Evolutionary conservation across 495 filamentous ascomycete species (phyloP), one percentile per base, ranked within the genome.

Genomic region (Xylaria palmicola): DNA sequence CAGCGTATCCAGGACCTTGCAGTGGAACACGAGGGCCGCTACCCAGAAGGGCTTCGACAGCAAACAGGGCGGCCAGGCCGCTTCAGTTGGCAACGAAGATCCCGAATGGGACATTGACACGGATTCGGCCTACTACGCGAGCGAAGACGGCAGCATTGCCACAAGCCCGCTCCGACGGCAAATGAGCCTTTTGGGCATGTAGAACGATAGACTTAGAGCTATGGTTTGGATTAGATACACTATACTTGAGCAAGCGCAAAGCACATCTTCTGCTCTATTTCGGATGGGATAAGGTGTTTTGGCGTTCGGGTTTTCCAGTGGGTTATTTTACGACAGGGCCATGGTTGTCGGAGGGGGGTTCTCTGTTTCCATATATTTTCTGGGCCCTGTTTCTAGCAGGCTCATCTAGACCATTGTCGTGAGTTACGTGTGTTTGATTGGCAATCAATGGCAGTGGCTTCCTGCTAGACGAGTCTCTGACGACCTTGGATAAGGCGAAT

Each of bases 21-120:
- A 92, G 49, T 98, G 94, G 94, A 97, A 97, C 71, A 90, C 84
- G 10, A 83, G 94, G 52, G 90, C 89, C 22, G 91, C 91, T 12
- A 84, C 86, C 60, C 92, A 97, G 75, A 95, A 95, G 71, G 86
- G 81, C 41, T 96, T 90, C 78, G 83, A 85, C 27, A 81, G 79
- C 47, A 66, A 63, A 50, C 63, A 51, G n/a, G 47, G 62, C 56
- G 71, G 75, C 41, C 65, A 69, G 17, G 64, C 62, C 7, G 70
- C 63, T 26, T 75, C 72, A 19, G 74, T 70, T 12, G 72, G 79
- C 19, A 79, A 81, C 17, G 77, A 83, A 20, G 82, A 86, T 62
- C 81, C 83, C 19, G 79, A 82, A 53, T 91, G 87, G 82, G 92
- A 96, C 66, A 96, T 95, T 57, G 91, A 94, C 72, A 88, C 90